Evolutionary conservation across 371 early-diverging fungal genomes (phyloP).

Genomic region (Mucor circinelloides): DNA sequence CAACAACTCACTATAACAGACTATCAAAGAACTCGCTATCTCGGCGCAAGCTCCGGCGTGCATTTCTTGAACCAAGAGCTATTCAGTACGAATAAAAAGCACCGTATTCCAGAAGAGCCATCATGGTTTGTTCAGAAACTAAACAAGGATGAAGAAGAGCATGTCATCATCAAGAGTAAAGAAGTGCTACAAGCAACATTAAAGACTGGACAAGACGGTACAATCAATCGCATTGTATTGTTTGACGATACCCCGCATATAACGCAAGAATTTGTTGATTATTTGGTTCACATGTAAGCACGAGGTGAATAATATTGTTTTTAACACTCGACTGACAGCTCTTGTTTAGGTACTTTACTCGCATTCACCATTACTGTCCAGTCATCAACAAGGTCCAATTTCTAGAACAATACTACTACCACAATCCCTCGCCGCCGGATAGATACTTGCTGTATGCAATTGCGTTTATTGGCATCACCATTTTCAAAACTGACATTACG

Average conservation of each 20-base stretch:
- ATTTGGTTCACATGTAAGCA: slow-evolving; percentile 35
- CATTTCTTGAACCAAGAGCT: slow-evolving; percentile 29
- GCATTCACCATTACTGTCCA: slow-evolving; percentile 33
- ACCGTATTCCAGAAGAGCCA: slow-evolving; percentile 19
- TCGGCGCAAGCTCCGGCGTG: slow-evolving; percentile 42
- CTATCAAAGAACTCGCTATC: slow-evolving; percentile 41
- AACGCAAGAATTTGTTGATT: slow-evolving; percentile 32
- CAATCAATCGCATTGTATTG: slow-evolving; percentile 12
- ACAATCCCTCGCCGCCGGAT: slow-evolving; percentile 36
- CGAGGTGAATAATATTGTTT: neutral
- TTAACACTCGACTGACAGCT: neutral
- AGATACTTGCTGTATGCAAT: slow-evolving; percentile 38
- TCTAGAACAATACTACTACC: slow-evolving; percentile 41
- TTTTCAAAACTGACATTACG: slow-evolving; percentile 7
- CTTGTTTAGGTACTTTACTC: slow-evolving; percentile 38
- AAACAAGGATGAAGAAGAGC: slow-evolving; percentile 41
- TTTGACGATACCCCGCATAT: slow-evolving; percentile 33
- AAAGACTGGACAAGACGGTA: neutral
- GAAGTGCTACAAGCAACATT: slow-evolving; percentile 2
- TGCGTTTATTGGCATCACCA: slow-evolving; percentile 21
- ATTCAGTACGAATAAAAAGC: slow-evolving; percentile 16
- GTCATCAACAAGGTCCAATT: slow-evolving; percentile 45
- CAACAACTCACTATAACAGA: slow-evolving; percentile 31
- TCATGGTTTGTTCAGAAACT: slow-evolving; percentile 42
- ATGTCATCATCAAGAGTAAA: slow-evolving; percentile 41